These are phyloP conservation scores for Scalesia atractyloides DNA, from an alignment of 129 eudicot species.

Conservation along the genomic window DNA sequence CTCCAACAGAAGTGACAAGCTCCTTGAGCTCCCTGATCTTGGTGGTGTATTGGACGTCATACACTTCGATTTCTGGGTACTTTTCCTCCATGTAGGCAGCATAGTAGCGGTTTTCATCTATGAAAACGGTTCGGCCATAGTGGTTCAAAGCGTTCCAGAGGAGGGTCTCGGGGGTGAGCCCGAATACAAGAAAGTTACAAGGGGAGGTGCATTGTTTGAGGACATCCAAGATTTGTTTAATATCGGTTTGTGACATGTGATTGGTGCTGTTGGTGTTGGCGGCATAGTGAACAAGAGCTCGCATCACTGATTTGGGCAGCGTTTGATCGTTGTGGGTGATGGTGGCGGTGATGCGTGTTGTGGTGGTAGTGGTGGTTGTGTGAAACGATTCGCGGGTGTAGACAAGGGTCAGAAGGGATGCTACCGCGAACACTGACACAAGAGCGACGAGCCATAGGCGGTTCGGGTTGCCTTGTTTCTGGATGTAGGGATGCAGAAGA, in stretches of 20 bases:
- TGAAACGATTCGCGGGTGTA: slow-evolving; percentile 80
- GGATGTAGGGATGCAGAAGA: slow-evolving; percentile 95
- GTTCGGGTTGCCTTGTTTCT: slow-evolving; percentile 77
- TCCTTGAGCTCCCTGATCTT: slow-evolving; percentile 64
- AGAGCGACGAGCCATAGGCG: slow-evolving; percentile 81
- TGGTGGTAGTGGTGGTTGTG: slow-evolving; percentile 31
- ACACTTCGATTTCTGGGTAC: slow-evolving; percentile 80
- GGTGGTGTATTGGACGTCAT: slow-evolving; percentile 93
- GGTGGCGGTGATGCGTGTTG: slow-evolving; percentile 27
- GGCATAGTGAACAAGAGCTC: slow-evolving; percentile 86
- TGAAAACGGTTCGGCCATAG: slow-evolving; percentile 73
- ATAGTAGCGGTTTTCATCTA: slow-evolving; percentile 91
- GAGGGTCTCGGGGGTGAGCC: slow-evolving; percentile 83
- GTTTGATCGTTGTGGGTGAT: slow-evolving; percentile 28
- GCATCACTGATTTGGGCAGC: slow-evolving; percentile 59
- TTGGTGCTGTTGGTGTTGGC: slow-evolving; percentile 67
- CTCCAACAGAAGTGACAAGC: slow-evolving; percentile 56
- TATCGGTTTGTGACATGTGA: slow-evolving; percentile 67
- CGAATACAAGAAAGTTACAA: slow-evolving; percentile 83
- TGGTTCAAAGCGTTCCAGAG: slow-evolving; percentile 86
- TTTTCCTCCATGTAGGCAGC: slow-evolving; percentile 89
- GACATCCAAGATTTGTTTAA: slow-evolving; percentile 65
- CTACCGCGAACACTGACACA: slow-evolving; percentile 62
- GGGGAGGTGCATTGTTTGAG: slow-evolving; percentile 71
- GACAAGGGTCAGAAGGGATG: slow-evolving; percentile 68